Percentiles rank a stretch among this genome's conserved stretches.
These are phyloP conservation scores for Nematodospora valgi DNA, from an alignment of 805 yeast species.

Conservation along the genomic window DNA sequence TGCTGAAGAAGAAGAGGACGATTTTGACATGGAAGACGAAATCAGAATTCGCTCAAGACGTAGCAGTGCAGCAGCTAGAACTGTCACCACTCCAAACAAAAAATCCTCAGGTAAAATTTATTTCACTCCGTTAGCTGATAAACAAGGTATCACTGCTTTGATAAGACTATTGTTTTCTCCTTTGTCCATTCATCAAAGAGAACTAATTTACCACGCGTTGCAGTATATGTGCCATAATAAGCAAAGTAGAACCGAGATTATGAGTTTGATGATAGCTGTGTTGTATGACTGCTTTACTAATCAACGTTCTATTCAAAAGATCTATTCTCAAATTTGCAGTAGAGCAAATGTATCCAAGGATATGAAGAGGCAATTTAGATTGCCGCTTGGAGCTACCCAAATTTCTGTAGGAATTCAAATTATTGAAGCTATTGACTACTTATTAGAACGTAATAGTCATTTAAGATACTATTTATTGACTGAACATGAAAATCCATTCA, in stretches of 20 bases:
- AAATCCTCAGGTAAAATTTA: slow-evolving; percentile 22
- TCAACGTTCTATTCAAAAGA: slow-evolving; percentile 57
- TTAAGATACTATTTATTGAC: slow-evolving; percentile 72
- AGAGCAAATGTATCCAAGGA: slow-evolving; percentile 35
- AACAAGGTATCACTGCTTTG: slow-evolving; percentile 70
- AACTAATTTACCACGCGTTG: slow-evolving; percentile 60
- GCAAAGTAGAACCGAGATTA: slow-evolving; percentile 72
- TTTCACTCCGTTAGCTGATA: slow-evolving; percentile 69
- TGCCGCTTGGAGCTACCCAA: slow-evolving; percentile 66
- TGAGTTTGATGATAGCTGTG: slow-evolving; percentile 63
- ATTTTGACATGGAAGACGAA: slow-evolving; percentile 5
- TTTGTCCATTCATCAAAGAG: slow-evolving; percentile 59
- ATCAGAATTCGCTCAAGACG: slow-evolving; percentile 12
- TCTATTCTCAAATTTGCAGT: slow-evolving; percentile 54
- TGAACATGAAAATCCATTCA: slow-evolving; percentile 58
- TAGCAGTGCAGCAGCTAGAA: background rate
- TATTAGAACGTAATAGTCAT: slow-evolving; percentile 64
- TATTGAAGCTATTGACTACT: slow-evolving; percentile 67
- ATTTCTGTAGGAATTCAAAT: slow-evolving; percentile 71
- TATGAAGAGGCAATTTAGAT: slow-evolving; percentile 16
- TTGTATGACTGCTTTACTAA: slow-evolving; percentile 72
- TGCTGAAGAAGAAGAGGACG: slow-evolving; percentile 10
- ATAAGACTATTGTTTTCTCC: slow-evolving; percentile 72
- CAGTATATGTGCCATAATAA: slow-evolving; percentile 69
- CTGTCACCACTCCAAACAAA: slow-evolving; percentile 4